Conservation (phyloP, 225 moss, liverwort and hornwort species). For the Straminergon stramineum region DNA sequence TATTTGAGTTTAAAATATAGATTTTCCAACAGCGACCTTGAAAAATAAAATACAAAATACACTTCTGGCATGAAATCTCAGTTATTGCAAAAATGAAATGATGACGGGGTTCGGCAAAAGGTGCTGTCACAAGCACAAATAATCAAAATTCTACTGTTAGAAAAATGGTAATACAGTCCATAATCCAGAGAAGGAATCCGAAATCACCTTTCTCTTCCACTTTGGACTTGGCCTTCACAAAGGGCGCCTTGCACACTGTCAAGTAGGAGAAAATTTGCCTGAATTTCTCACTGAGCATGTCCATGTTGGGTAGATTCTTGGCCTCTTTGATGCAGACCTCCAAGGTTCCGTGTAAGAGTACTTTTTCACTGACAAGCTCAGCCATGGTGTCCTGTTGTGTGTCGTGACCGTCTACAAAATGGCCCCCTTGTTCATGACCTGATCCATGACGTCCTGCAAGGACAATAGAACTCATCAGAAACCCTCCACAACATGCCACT, state of each 20-base stretch:
- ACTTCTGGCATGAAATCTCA: neutral
- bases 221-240: constrained; percentile 12
- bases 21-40: neutral
- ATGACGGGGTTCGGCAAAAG: neutral
- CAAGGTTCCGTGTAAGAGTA: constrained; percentile 64
- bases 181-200: neutral
- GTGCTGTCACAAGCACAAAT: neutral
- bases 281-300: constrained; percentile 61
- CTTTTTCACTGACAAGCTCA: constrained; percentile 20
- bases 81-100: neutral
- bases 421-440: neutral
- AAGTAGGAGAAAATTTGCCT: constrained; percentile 53
- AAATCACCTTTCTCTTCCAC: constrained; percentile 8
- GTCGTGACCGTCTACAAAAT: constrained; percentile 12
- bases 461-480: neutral
- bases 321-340: constrained; percentile 49
- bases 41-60: neutral
- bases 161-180: neutral
- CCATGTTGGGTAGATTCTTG: constrained; percentile 71
- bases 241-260: constrained; percentile 39
- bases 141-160: neutral
- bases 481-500: neutral
- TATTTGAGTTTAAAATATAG: neutral
- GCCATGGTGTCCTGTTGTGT: constrained; percentile 33
- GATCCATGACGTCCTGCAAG: neutral